These are phyloP conservation scores for Mycocentrospora acerina DNA, from an alignment of 2,329 filamentous ascomycete species.

Conservation along the genomic window DNA sequence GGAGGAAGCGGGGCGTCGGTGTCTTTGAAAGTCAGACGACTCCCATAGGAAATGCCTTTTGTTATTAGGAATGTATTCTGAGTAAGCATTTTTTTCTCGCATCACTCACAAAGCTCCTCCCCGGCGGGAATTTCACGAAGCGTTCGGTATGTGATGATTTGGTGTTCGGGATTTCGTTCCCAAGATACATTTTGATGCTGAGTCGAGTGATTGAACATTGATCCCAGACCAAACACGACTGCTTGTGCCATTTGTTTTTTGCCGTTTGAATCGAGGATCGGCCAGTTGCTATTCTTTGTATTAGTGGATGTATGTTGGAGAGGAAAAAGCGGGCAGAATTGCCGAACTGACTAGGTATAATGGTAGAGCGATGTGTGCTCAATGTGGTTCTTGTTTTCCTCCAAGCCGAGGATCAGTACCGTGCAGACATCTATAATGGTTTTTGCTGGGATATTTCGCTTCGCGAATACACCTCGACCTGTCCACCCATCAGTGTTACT, in stretches of 20 bases:
- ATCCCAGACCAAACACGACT: constrained; percentile 57
- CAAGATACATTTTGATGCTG: constrained; percentile 58
- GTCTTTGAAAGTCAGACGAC: constrained; percentile 51
- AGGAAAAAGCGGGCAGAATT: too few species aligned
- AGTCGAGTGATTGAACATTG: constrained; percentile 60
- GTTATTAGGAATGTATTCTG: constrained; percentile 18
- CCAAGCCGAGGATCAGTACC: constrained; percentile 51
- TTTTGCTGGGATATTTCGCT: constrained; percentile 47
- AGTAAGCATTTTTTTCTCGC: too few species aligned
- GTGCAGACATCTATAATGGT: constrained; percentile 56
- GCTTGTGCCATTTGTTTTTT: constrained; percentile 49
- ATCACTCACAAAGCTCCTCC: constrained; percentile 55
- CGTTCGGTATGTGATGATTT: constrained; percentile 53
- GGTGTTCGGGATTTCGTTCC: constrained; percentile 50
- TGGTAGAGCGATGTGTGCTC: constrained; percentile 55
- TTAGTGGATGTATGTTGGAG: constrained; percentile 6
- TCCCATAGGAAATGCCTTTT: constrained; percentile 51
- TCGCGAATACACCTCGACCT: constrained; percentile 58
- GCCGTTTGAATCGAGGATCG: constrained; percentile 22
- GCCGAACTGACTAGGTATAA: constrained; percentile 60
- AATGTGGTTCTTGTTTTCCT: constrained; percentile 53
- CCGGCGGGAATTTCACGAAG: constrained; percentile 53
- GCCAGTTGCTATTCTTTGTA: constrained; percentile 46
- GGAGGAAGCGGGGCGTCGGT: constrained; percentile 32
- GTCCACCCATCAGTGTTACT: background rate